Percentiles rank a stretch among this genome's conserved stretches.
These are phyloP conservation scores for Coemansia sp. DNA, from an alignment of 192 early-diverging fungal species.

Conservation along the genomic window DNA sequence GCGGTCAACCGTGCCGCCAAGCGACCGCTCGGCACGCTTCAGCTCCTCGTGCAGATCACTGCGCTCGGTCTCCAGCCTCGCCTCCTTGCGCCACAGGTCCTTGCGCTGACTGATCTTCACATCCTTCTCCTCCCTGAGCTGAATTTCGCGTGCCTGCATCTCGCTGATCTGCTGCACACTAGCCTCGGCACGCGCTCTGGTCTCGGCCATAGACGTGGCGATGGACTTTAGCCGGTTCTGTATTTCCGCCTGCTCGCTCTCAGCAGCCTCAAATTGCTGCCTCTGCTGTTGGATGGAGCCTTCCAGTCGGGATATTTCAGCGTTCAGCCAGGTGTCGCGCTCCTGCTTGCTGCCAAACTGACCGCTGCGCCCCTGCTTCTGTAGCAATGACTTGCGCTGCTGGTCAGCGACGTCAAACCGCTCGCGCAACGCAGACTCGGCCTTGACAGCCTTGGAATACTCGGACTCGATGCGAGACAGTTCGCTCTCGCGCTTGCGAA, in stretches of 20 bases:
- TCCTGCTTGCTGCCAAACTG: constrained; percentile 71
- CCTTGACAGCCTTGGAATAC: constrained; percentile 58
- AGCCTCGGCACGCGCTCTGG: constrained; percentile 23
- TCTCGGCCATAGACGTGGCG: constrained; percentile 19
- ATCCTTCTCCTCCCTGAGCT: constrained; percentile 47
- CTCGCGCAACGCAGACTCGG: constrained; percentile 63
- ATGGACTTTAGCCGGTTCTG: constrained; percentile 27
- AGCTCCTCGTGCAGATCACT: constrained; percentile 73
- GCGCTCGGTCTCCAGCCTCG: constrained; percentile 62
- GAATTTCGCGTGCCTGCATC: constrained; percentile 39
- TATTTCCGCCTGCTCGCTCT: constrained; percentile 33
- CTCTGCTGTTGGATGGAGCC: constrained; percentile 53
- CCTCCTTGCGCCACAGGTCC: constrained; percentile 88
- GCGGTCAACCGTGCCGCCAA: constrained; percentile 79
- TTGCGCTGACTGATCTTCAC: constrained; percentile 53
- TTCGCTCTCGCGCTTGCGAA: constrained; percentile 57
- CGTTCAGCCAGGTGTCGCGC: constrained; percentile 75
- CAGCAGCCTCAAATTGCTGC: constrained; percentile 53
- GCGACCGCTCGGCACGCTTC: constrained; percentile 65
- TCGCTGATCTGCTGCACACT: constrained; percentile 25
- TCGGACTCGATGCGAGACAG: constrained; percentile 63
- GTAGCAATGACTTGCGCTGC: constrained; percentile 72
- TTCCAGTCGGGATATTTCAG: constrained; percentile 69
- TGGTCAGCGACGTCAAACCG: constrained; percentile 68
- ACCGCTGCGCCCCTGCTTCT: constrained; percentile 82